Evolutionary conservation across 2,329 filamentous ascomycete species (phyloP), one percentile per base, ranked within the genome.

Genomic region (Botrytis tulipae): DNA sequence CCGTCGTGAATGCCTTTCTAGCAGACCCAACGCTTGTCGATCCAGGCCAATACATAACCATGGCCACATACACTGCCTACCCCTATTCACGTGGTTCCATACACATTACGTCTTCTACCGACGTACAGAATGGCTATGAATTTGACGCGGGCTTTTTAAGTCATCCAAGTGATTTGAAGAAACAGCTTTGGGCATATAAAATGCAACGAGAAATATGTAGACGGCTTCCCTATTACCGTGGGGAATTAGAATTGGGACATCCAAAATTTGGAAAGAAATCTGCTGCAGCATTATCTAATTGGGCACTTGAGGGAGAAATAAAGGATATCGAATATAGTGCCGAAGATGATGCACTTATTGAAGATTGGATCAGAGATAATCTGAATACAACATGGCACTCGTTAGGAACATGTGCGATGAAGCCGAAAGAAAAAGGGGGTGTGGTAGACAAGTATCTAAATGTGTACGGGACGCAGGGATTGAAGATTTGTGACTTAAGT

Each of bases 161-260:
- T 7, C 86, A 90, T 70, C 77, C 82, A 2, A 80, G 88, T n/a
- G 89, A 91, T 78, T 46, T 90, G 42, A 87, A 87, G 79, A 88
- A 85, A 77, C 85, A 88, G 20, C 76, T 89, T 18, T 91, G 89
- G 89, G 85, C 83, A 0, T 92, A 92, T 83, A 92, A 92, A 81
- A 87, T 86, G 77, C 84, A 85, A n/a, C 87, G 90, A 4, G 89
- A 91, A 80, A 85, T 91, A 71, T 82, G 85, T 35, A 86, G 89
- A 4, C 86, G 88, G 22, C 86, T 88, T 78, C 80, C 84, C 3
- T 83, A 84, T 73, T 90, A 86, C 80, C 77, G 83, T 73, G 83
- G 88, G 78, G 84, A 87, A 77, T 54, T 85, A 4, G 79, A 82
- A 6, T 75, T 79, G 8, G 80, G 83, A 0, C 84, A 86, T 72